Conservation (phyloP, 129 eudicot genomes). For the Pseudognaphalium luteoalbum region DNA sequence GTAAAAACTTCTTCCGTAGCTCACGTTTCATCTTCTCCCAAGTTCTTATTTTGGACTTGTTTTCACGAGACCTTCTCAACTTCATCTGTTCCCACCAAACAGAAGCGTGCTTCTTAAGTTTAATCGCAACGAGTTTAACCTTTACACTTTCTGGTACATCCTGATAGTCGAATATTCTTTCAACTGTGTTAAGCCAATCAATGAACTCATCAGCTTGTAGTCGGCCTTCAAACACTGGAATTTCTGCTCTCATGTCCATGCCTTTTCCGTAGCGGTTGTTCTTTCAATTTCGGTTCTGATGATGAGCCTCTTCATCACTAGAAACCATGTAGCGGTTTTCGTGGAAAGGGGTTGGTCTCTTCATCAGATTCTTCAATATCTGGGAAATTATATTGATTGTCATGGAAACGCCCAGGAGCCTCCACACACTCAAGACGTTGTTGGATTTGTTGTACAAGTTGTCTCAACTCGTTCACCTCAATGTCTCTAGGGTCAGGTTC, state of each 20-base stretch:
- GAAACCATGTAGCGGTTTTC: neutral
- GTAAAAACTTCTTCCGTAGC: neutral
- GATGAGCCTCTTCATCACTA: neutral
- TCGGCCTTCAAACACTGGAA: neutral
- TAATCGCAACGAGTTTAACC: neutral
- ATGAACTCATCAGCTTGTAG: neutral
- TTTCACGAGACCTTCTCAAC: neutral
- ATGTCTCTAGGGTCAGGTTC: no score
- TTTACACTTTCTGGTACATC: neutral
- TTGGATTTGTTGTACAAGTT: no score
- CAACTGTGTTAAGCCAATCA: neutral
- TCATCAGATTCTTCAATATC: neutral
- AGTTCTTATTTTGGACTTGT: neutral
- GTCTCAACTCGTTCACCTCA: no score
- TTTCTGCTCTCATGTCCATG: neutral
- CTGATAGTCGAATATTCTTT: neutral
- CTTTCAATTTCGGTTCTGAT: neutral
- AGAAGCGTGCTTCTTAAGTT: constrained; percentile 7
- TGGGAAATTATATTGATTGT: neutral
- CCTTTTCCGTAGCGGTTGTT: neutral
- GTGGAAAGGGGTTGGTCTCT: neutral
- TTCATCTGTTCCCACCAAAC: neutral
- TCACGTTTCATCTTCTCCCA: constrained; percentile 8
- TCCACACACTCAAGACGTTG: no score
- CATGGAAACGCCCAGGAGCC: no score